A percentile compares a stretch with the other conserved stretches of the same genome.
Evolutionary conservation across 768 basidiomycete species (phyloP).

Genomic region (Serendipita vermifera): DNA sequence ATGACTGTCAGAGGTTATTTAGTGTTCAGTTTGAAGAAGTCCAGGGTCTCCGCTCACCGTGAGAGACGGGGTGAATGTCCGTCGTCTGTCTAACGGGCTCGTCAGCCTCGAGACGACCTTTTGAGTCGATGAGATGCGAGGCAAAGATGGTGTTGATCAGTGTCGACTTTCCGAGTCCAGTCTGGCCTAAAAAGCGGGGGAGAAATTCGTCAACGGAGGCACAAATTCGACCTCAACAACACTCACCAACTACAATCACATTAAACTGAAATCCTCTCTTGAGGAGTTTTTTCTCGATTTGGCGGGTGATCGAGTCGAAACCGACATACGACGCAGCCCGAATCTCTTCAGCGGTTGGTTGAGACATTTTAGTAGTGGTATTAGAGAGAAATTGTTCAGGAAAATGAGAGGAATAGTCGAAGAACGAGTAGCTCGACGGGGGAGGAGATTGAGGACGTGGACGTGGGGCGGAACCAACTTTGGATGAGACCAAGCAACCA

Average conservation of each 20-base stretch:
- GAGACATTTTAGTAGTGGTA: slow-evolving; percentile 31
- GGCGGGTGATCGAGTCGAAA: slow-evolving; percentile 93
- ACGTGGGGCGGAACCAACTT: too few species aligned
- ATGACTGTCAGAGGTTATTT: slow-evolving; percentile 48
- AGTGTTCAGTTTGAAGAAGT: slow-evolving; percentile 4
- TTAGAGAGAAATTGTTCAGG: too few species aligned
- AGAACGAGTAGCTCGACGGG: too few species aligned
- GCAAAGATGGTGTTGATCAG: slow-evolving; percentile 99
- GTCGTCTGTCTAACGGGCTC: slow-evolving; percentile 91
- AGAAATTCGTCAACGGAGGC: neutral
- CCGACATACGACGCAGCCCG: slow-evolving; percentile 89
- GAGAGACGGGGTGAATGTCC: slow-evolving; percentile 88
- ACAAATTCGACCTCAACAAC: neutral
- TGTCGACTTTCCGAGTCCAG: slow-evolving; percentile 95
- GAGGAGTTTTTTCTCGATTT: slow-evolving; percentile 98
- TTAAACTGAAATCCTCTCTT: slow-evolving; percentile 99
- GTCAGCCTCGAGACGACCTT: slow-evolving; percentile 79
- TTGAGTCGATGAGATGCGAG: slow-evolving; percentile 94
- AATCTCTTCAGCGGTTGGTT: slow-evolving; percentile 57
- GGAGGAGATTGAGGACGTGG: too few species aligned
- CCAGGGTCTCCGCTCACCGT: slow-evolving; percentile 45
- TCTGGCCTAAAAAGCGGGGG: slow-evolving; percentile 68
- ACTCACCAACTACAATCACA: slow-evolving; percentile 82
- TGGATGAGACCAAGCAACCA: too few species aligned
- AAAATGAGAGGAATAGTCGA: too few species aligned